phyloP scores from a whole-genome alignment of 164 flowering plant species.

The Liriodendron chinense region DNA sequence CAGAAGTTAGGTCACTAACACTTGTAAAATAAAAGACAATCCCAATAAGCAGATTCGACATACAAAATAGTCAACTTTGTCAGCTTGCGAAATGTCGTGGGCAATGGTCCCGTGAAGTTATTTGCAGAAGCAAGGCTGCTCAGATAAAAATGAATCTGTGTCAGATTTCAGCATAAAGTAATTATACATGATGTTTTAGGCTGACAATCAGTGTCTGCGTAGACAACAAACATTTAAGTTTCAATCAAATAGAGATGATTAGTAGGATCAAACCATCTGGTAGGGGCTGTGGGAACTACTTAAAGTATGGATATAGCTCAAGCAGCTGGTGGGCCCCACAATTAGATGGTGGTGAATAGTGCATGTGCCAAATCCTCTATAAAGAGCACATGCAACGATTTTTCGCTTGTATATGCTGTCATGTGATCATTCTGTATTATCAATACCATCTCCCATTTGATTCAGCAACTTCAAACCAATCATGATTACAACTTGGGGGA shows the following conservation, averaged over 20 bases:
- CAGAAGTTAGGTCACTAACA: neutral
- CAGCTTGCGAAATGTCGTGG: slow-evolving; percentile 40
- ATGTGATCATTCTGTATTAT: too few relatives aligned
- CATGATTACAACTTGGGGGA: too few relatives aligned
- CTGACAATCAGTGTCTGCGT: neutral
- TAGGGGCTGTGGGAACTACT: neutral
- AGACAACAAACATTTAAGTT: neutral
- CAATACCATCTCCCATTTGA: too few relatives aligned
- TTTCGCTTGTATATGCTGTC: neutral
- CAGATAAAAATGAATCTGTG: neutral
- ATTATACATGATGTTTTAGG: too few relatives aligned
- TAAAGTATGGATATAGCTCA: neutral
- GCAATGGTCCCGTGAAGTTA: slow-evolving; percentile 57
- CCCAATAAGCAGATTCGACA: slow-evolving; percentile 21
- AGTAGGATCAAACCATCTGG: neutral
- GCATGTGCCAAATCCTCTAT: neutral
- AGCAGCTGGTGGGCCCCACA: neutral
- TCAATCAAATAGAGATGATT: neutral
- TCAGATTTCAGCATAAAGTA: neutral
- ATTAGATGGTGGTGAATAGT: neutral
- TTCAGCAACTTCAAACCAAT: too few relatives aligned
- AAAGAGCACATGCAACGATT: neutral
- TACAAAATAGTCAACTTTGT: slow-evolving; percentile 58
- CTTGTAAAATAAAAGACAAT: neutral
- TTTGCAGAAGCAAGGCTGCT: slow-evolving; percentile 53